A percentile compares a stretch with the other conserved stretches of the same genome.
Conservation (phyloP, 768 basidiomycete genomes). For the Cyclocybe cylindracea region DNA sequence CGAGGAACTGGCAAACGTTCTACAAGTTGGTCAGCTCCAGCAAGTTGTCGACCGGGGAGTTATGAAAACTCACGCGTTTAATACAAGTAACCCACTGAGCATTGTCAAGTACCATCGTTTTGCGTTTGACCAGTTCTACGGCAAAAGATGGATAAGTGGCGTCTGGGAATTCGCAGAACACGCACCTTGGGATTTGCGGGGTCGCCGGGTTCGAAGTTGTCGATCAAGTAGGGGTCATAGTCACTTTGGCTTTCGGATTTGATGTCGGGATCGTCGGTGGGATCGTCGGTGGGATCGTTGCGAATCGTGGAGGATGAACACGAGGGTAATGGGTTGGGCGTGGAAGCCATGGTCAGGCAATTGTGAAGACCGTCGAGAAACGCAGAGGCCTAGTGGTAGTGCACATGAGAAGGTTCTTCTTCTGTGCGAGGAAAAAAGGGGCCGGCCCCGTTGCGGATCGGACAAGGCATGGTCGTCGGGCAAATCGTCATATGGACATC, state of each 20-base stretch:
- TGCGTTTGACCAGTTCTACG: conserved; percentile 49
- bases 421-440: neutral
- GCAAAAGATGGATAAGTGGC: neutral
- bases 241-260: neutral
- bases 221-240: conserved; percentile 34
- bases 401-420: neutral
- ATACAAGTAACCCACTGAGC: conserved; percentile 47
- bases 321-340: conserved; percentile 8
- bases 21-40: conserved; percentile 16
- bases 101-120: conserved; percentile 56
- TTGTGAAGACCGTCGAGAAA: neutral
- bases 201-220: conserved; percentile 38
- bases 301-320: conserved; percentile 16
- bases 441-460: conserved; percentile 2
- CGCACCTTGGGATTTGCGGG: conserved; percentile 47
- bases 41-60: neutral
- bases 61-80: conserved; percentile 48
- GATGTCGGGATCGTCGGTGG: neutral
- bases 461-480: neutral
- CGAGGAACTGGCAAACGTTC: conserved; percentile 65
- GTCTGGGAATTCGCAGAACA: neutral
- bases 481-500: neutral
- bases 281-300: conserved; percentile 4
- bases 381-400: too few relatives aligned
- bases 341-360: neutral